phyloP scores from a whole-genome alignment of 164 flowering plant genomes.

The Macadamia integrifolia region DNA sequence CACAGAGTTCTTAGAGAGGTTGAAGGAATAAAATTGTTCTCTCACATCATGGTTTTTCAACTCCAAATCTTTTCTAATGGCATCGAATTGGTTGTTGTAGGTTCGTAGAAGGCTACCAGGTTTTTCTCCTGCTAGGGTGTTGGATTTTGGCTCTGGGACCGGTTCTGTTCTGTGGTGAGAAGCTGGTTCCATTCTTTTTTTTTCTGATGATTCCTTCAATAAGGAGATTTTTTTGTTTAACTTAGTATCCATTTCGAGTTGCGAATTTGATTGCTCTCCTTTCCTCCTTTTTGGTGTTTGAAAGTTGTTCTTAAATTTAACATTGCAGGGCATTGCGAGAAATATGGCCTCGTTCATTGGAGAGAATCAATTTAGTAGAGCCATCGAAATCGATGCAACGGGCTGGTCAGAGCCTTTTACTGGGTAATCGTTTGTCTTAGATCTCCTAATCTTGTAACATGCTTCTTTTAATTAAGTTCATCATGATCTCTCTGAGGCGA shows the following conservation, averaged over 20 bases:
- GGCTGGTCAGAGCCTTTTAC: constrained; percentile 66
- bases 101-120: constrained; percentile 76
- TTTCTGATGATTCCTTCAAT: background rate
- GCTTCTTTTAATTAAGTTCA: no score
- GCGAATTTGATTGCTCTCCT: background rate
- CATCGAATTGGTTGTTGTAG: constrained; percentile 26
- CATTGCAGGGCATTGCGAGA: constrained; percentile 79
- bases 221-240: background rate
- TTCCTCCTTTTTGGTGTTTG: no score
- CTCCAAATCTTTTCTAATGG: background rate
- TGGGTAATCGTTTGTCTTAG: constrained; percentile 37
- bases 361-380: constrained; percentile 72
- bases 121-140: constrained; percentile 67
- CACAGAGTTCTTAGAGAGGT: constrained; percentile 60
- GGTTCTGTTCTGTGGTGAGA: constrained; percentile 92
- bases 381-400: constrained; percentile 97
- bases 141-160: constrained; percentile 98
- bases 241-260: background rate
- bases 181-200: background rate
- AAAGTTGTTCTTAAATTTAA: background rate
- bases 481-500: no score
- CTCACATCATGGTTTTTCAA: background rate
- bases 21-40: background rate
- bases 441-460: background rate
- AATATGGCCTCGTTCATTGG: constrained; percentile 78